Conservation (phyloP, 306 rosid genomes). For the Prunus kanzakura region DNA sequence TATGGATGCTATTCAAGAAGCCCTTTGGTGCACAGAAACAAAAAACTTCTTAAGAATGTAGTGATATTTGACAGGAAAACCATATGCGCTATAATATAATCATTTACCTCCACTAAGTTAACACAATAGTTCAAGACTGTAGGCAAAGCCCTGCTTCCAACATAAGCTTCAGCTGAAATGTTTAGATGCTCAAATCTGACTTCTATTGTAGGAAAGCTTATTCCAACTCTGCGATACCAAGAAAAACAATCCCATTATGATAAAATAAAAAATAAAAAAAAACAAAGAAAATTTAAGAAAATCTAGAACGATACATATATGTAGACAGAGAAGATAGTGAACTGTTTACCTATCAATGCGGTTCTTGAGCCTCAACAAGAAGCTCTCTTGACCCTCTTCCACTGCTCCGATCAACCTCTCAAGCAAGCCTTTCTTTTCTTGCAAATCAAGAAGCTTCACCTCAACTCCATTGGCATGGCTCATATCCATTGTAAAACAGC, state of each 20-base stretch:
- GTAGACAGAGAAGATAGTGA: neutral
- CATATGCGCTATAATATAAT: no score
- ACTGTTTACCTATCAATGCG: constrained; percentile 16
- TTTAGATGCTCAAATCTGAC: constrained; percentile 15
- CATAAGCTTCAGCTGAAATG: constrained; percentile 5
- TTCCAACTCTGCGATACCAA: constrained; percentile 13
- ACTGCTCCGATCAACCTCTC: constrained; percentile 18
- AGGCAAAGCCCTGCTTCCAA: constrained; percentile 19
- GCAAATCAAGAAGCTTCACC: neutral
- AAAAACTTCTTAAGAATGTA: neutral
- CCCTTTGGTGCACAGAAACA: constrained; percentile 10
- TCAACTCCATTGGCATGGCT: constrained; percentile 10
- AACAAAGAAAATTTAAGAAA: neutral
- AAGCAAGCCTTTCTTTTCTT: constrained; percentile 14
- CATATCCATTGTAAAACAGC: constrained; percentile 1
- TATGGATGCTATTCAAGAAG: constrained; percentile 7
- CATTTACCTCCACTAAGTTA: constrained; percentile 11
- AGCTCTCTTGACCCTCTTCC: constrained; percentile 6
- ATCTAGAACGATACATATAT: no score
- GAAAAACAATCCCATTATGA: neutral
- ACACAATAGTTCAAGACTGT: constrained; percentile 17
- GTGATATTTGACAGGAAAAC: neutral
- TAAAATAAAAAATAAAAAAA: neutral
- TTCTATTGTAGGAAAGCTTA: constrained; percentile 12
- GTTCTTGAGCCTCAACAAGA: constrained; percentile 19